phyloP scores from a whole-genome alignment of 352 stramenopile species.

The Phytophthora sansomeana region DNA sequence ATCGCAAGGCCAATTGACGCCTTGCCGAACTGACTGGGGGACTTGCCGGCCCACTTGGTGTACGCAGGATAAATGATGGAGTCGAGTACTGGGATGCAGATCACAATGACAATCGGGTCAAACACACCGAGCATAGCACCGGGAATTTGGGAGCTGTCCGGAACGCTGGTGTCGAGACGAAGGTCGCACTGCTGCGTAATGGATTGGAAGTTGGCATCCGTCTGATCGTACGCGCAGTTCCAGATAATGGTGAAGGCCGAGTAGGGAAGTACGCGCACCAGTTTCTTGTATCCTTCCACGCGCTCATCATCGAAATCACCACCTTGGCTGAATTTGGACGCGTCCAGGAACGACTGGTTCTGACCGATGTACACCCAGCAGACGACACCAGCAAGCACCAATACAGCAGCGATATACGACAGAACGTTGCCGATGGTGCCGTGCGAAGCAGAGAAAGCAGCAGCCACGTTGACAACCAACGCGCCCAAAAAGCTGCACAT shows the following conservation, averaged over 20 bases:
- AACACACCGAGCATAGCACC: constrained; percentile 63
- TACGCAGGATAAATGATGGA: constrained; percentile 49
- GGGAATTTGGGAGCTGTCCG: constrained; percentile 56
- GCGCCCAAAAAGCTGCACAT: constrained; percentile 45
- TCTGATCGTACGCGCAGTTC: constrained; percentile 72
- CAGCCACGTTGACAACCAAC: constrained; percentile 58
- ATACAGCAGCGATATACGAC: constrained; percentile 46
- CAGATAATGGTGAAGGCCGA: constrained; percentile 69
- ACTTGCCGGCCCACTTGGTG: constrained; percentile 36
- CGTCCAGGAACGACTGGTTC: constrained; percentile 51
- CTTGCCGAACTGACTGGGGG: constrained; percentile 50
- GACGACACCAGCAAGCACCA: constrained; percentile 40
- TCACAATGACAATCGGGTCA: constrained; percentile 53
- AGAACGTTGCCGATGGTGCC: constrained; percentile 43
- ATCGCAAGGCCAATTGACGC: constrained; percentile 31
- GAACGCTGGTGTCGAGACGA: constrained; percentile 47
- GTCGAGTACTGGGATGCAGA: constrained; percentile 49
- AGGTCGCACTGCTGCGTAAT: constrained; percentile 78
- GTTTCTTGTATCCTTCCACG: constrained; percentile 57
- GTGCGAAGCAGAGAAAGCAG: constrained; percentile 44
- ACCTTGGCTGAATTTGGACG: constrained; percentile 41
- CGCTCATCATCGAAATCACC: constrained; percentile 50
- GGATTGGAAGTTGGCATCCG: constrained; percentile 73
- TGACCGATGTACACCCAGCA: constrained; percentile 49
- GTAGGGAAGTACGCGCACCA: constrained; percentile 61